phyloP scores from a whole-genome alignment of 768 basidiomycete species.

The Chalciporus pseudorubinellus region DNA sequence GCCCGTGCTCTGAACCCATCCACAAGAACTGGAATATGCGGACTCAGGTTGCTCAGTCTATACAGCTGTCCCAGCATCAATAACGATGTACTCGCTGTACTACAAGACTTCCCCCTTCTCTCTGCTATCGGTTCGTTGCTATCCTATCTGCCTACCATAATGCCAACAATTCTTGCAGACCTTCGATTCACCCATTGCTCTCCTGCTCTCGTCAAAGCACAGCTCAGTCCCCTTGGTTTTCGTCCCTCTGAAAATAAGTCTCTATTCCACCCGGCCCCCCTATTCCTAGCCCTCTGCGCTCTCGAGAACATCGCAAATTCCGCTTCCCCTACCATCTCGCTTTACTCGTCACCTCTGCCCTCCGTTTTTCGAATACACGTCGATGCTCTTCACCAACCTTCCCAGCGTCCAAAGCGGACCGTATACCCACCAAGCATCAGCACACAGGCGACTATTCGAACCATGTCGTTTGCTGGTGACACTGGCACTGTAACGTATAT shows the following conservation, averaged over 20 bases:
- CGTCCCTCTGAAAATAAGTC: conserved; percentile 23
- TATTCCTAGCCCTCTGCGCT: conserved; percentile 34
- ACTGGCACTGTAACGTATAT: conserved; percentile 15
- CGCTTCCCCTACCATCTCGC: conserved; percentile 13
- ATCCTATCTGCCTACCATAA: neutral
- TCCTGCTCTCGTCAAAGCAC: conserved; percentile 13
- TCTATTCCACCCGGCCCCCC: conserved; percentile 45
- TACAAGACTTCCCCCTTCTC: conserved; percentile 55
- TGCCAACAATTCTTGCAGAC: conserved; percentile 34
- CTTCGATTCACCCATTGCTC: conserved; percentile 49
- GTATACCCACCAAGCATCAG: neutral
- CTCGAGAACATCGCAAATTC: conserved; percentile 23
- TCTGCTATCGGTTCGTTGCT: conserved; percentile 54
- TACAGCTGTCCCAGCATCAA: conserved; percentile 51
- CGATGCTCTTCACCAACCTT: conserved; percentile 9
- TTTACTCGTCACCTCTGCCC: conserved; percentile 26
- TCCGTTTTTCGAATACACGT: conserved; percentile 32
- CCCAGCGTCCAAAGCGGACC: conserved; percentile 1
- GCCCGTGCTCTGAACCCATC: conserved; percentile 42
- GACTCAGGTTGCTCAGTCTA: conserved; percentile 56
- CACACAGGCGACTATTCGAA: neutral
- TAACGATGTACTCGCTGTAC: conserved; percentile 38
- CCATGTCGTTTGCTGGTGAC: conserved; percentile 9
- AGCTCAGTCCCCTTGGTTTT: conserved; percentile 26
- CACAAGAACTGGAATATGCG: conserved; percentile 47